phyloP scores from a whole-genome alignment of 164 flowering plant species.

The Aristolochia fimbriata region DNA sequence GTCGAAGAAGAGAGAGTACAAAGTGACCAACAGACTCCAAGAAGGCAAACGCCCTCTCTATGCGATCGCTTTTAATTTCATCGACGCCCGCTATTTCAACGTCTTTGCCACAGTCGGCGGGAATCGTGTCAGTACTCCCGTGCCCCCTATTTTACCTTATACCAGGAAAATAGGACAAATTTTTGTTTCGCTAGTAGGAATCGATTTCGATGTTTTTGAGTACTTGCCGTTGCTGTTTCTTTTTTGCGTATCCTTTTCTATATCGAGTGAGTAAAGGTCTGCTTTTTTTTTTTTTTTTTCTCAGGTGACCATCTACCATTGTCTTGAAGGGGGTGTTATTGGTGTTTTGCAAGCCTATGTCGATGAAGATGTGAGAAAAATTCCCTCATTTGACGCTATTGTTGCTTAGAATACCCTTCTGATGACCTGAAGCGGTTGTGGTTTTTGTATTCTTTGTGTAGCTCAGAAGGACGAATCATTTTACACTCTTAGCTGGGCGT shows the following conservation, averaged over 20 bases:
- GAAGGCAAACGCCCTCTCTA: constrained; percentile 89
- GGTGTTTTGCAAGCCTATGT: constrained; percentile 76
- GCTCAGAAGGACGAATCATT: constrained; percentile 98
- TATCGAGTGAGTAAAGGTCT: background rate
- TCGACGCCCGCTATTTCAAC: constrained; percentile 78
- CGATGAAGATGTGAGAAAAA: constrained; percentile 79
- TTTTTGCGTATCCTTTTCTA: background rate
- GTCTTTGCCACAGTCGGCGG: constrained; percentile 95
- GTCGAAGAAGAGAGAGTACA: constrained; percentile 72
- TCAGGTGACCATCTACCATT: constrained; percentile 88
- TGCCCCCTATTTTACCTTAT: background rate
- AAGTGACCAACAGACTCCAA: constrained; percentile 70
- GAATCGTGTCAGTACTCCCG: constrained; percentile 38
- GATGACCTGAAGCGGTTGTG: constrained; percentile 3
- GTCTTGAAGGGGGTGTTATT: constrained; percentile 79
- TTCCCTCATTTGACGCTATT: background rate
- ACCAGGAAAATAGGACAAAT: background rate
- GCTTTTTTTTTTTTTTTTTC: background rate
- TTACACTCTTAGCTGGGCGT: constrained; percentile 95
- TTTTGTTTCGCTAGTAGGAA: background rate
- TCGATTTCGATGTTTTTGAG: too few relatives aligned
- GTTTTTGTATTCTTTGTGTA: constrained; percentile 27
- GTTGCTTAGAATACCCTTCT: background rate
- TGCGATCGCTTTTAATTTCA: constrained; percentile 90
- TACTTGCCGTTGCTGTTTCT: background rate